phyloP scores from a whole-genome alignment of 1,284 basidiomycete genomes.

The Porodaedalea pini region DNA sequence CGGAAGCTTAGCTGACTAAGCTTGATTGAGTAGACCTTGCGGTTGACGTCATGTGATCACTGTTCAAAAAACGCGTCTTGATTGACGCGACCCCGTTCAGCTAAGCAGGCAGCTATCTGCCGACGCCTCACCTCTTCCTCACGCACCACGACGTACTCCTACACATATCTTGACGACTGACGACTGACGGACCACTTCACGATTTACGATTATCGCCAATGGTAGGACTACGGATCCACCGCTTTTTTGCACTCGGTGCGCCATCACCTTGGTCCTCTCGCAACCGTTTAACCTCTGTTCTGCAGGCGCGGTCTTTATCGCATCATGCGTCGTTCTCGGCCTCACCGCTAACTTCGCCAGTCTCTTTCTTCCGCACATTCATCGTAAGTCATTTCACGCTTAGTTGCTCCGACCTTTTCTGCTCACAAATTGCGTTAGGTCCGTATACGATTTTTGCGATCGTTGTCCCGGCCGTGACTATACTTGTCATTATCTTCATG shows the following conservation, averaged over 20 bases:
- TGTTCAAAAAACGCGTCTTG: background rate
- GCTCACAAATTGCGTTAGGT: slow-evolving; percentile 36
- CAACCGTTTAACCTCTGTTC: background rate
- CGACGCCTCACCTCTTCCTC: background rate
- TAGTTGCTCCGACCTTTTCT: slow-evolving; percentile 2
- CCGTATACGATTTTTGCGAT: slow-evolving; percentile 68
- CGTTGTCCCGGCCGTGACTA: slow-evolving; percentile 58
- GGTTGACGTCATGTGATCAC: background rate
- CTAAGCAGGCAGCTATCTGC: background rate
- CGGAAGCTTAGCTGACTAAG: background rate
- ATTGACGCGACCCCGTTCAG: background rate
- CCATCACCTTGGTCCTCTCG: background rate
- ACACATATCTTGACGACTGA: background rate
- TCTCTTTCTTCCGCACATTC: slow-evolving; percentile 59
- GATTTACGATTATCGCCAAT: slow-evolving; percentile 4
- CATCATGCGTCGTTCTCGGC: slow-evolving; percentile 65
- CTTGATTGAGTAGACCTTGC: background rate
- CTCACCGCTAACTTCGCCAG: slow-evolving; percentile 60
- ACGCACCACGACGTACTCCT: background rate
- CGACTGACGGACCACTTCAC: background rate
- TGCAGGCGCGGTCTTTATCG: slow-evolving; percentile 53
- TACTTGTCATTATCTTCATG: slow-evolving; percentile 55
- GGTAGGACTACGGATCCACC: slow-evolving; percentile 1
- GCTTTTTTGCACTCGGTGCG: slow-evolving; percentile 7
- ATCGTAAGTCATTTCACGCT: slow-evolving; percentile 44